These are phyloP conservation scores for Suhomyces choctaworum DNA, from an alignment of 1,139 yeast genomes.

Conservation along the genomic window DNA sequence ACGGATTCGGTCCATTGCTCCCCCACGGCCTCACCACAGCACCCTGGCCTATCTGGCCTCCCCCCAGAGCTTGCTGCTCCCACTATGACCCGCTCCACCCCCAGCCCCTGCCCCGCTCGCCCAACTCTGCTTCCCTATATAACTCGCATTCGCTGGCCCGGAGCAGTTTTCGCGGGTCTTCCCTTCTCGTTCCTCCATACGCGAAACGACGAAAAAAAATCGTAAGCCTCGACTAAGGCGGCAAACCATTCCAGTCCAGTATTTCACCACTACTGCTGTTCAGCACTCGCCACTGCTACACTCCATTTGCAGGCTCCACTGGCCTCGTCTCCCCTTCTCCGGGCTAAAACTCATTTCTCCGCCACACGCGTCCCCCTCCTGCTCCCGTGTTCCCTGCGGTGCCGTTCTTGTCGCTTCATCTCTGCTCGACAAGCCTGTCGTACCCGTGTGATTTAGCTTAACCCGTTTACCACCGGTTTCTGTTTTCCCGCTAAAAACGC, in stretches of 20 bases:
- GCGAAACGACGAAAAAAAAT: constrained; percentile 4
- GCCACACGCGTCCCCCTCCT: background rate
- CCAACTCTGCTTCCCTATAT: too few species aligned
- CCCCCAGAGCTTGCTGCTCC: background rate
- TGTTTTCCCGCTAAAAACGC: too few species aligned
- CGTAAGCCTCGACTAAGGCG: background rate
- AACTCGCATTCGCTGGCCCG: too few species aligned
- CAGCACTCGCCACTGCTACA: background rate
- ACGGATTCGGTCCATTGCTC: too few species aligned
- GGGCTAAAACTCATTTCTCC: background rate
- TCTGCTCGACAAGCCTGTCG: background rate
- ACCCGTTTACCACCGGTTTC: too few species aligned
- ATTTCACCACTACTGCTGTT: too few species aligned
- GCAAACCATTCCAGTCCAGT: too few species aligned
- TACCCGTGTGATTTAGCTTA: too few species aligned
- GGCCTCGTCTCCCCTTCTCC: background rate
- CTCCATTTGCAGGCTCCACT: background rate
- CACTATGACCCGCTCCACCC: too few species aligned
- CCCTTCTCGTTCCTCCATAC: background rate
- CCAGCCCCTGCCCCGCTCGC: too few species aligned
- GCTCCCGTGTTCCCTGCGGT: background rate
- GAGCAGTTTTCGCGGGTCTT: too few species aligned
- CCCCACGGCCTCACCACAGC: too few species aligned
- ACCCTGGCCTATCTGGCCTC: background rate
- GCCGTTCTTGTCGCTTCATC: background rate